Base-by-base conservation (phyloP, 495 filamentous ascomycete species). In the Massariosphaeria phaeospora region DNA sequence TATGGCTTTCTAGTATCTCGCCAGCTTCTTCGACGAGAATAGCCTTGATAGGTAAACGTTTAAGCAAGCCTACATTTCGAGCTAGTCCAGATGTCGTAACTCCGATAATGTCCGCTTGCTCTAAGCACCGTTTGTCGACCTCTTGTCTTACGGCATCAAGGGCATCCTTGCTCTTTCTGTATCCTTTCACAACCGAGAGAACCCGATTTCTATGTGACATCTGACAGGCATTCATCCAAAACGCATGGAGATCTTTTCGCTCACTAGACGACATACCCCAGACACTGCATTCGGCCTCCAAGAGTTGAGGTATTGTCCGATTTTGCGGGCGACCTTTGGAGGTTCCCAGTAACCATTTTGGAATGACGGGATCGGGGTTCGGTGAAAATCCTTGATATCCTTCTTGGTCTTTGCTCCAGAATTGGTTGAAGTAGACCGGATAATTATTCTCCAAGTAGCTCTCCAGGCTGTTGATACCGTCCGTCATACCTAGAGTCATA, bases 1-100 rank as follows among this genome's bases (percentile, higher is more conserved):
- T 68, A 64, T 91, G 85, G 0, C 82, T 74, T 59, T 91, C 86
- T 23, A 90, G 67, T 0, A 91, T 84, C 56, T 91, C 85, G 1
- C 79, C 86, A 2, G 88, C 88, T 62, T 93, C 88, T 69, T 91
- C 87, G 56, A 80, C 84, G 3, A 91, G 35, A 45, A 94, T 57
- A 1, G 89, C 82, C 63, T 91, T 91, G 26, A 76, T 72, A 21
- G 69, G 62, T 2, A 91, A 49, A 13, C 74, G 73, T 27, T 75
- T 75, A 1, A 95, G 76, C 42, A 85, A 66, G 1, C 78, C 69
- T 0, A 88, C 62, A 39, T 85, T 83, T 12, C 75, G 72, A 8
- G 87, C 86, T 3, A 93, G 69, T 0, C 88, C 86, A 0, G 83
- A 80, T 1, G 89, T 89, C 0, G 87, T 93, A 1, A 85, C 72